These are phyloP conservation scores for Lasiodiplodia theobromae DNA, from an alignment of 2,329 filamentous ascomycete species.

Conservation along the genomic window DNA sequence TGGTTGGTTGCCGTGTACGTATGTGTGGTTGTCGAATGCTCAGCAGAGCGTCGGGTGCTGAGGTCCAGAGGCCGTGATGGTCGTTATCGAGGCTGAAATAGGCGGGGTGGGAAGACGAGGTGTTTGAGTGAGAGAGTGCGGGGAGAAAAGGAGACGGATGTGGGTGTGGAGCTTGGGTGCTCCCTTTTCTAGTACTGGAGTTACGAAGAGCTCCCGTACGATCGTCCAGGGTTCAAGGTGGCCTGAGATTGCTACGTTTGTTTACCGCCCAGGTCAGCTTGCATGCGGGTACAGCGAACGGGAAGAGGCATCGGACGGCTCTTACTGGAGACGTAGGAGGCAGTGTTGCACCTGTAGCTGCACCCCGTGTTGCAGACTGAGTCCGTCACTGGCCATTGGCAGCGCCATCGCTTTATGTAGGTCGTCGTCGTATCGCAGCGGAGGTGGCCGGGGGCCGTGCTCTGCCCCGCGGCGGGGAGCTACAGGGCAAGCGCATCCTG, in stretches of 20 bases:
- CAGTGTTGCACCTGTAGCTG: conserved; percentile 5
- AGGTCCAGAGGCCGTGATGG: not conserved
- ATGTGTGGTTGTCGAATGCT: not conserved
- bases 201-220: not conserved
- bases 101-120: not conserved
- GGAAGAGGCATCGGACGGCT: not conserved
- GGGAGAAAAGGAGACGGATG: not conserved
- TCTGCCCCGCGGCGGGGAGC: conserved; percentile 15
- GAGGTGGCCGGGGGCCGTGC: conserved; percentile 12
- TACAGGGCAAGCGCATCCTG: not conserved
- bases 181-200: not conserved
- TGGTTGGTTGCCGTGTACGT: not conserved
- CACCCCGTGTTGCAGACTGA: conserved; percentile 15
- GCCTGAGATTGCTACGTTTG: conserved; percentile 24
- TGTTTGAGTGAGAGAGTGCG: not conserved
- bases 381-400: conserved; percentile 2
- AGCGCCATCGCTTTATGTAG: not conserved
- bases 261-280: conserved; percentile 14
- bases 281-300: not conserved
- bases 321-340: not conserved
- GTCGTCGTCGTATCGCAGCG: conserved; percentile 8
- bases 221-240: conserved; percentile 4
- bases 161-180: not conserved
- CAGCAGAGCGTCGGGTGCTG: not conserved
- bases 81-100: not conserved